phyloP scores from a whole-genome alignment of 2,329 filamentous ascomycete genomes.

The Colletotrichum filicis region DNA sequence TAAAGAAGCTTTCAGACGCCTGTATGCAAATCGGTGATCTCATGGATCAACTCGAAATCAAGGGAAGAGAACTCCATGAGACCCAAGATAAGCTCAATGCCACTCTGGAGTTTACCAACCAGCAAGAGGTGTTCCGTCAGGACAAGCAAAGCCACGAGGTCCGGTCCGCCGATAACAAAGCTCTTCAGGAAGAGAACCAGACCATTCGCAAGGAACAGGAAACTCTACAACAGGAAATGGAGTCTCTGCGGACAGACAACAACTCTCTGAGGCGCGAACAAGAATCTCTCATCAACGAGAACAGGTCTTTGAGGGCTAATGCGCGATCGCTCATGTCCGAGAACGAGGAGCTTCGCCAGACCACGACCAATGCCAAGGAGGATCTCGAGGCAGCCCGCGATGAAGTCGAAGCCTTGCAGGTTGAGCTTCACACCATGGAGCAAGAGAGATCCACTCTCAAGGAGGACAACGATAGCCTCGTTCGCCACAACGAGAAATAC shows the following conservation, averaged over 20 bases:
- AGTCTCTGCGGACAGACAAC: constrained; percentile 54
- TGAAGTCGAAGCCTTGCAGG: constrained; percentile 52
- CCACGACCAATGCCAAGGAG: constrained; percentile 51
- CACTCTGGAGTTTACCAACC: constrained; percentile 41
- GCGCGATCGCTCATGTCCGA: constrained; percentile 54
- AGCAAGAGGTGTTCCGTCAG: constrained; percentile 44
- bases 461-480: constrained; percentile 63
- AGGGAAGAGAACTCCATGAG: constrained; percentile 54
- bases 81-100: constrained; percentile 54
- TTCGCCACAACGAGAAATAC: constrained; percentile 65
- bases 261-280: constrained; percentile 54
- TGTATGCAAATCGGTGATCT: constrained; percentile 67
- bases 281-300: constrained; percentile 55
- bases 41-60: constrained; percentile 53
- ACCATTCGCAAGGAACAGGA: constrained; percentile 48
- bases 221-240: constrained; percentile 51
- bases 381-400: constrained; percentile 54
- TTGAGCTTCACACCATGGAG: constrained; percentile 50
- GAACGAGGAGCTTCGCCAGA: constrained; percentile 56
- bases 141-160: constrained; percentile 52
- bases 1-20: constrained; percentile 70
- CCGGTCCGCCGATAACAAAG: constrained; percentile 52
- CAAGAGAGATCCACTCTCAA: constrained; percentile 58
- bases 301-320: constrained; percentile 55
- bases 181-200: constrained; percentile 54